These are phyloP conservation scores for Ruellia speciosa DNA, from an alignment of 305 asterid species.

Conservation along the genomic window DNA sequence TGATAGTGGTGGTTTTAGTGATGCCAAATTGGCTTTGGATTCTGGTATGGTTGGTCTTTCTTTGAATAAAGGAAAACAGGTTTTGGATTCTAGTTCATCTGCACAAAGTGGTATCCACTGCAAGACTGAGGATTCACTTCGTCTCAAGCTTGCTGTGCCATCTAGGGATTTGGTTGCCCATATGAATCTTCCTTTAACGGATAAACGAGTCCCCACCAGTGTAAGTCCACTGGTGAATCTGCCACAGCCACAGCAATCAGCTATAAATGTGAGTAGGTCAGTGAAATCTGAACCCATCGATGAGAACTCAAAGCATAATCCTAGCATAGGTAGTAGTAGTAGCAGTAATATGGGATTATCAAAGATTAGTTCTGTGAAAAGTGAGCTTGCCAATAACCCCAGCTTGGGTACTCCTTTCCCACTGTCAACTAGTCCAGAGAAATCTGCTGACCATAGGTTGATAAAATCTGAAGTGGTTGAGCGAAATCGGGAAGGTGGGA, in stretches of 20 bases:
- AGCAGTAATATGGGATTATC: slow-evolving; percentile 30
- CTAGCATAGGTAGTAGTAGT: slow-evolving; percentile 32
- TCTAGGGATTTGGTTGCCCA: slow-evolving; percentile 24
- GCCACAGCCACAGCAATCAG: slow-evolving; percentile 24
- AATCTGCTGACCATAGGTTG: slow-evolving; percentile 31
- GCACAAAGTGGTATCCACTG: slow-evolving; percentile 21
- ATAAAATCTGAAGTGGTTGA: slow-evolving; percentile 52
- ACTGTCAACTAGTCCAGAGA: slow-evolving; percentile 27
- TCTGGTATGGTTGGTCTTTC: slow-evolving; percentile 23
- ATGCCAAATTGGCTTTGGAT: slow-evolving; percentile 27
- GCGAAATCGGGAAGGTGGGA: slow-evolving; percentile 20
- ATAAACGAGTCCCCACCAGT: slow-evolving; percentile 22
- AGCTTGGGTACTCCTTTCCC: slow-evolving; percentile 22
- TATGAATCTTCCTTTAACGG: slow-evolving; percentile 24
- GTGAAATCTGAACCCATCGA: slow-evolving; percentile 61
- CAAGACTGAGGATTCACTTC: slow-evolving; percentile 42
- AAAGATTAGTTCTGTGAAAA: slow-evolving; percentile 35
- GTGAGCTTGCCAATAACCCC: slow-evolving; percentile 32
- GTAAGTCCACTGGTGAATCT: slow-evolving; percentile 23
- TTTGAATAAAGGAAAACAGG: slow-evolving; percentile 41
- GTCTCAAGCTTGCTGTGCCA: slow-evolving; percentile 53
- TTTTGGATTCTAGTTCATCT: slow-evolving; percentile 27
- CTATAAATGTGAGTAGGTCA: slow-evolving; percentile 22
- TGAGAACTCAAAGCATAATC: slow-evolving; percentile 33
- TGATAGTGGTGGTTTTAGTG: slow-evolving; percentile 24